phyloP scores from a whole-genome alignment of 768 basidiomycete species.

The Cubamyces lactineus region DNA sequence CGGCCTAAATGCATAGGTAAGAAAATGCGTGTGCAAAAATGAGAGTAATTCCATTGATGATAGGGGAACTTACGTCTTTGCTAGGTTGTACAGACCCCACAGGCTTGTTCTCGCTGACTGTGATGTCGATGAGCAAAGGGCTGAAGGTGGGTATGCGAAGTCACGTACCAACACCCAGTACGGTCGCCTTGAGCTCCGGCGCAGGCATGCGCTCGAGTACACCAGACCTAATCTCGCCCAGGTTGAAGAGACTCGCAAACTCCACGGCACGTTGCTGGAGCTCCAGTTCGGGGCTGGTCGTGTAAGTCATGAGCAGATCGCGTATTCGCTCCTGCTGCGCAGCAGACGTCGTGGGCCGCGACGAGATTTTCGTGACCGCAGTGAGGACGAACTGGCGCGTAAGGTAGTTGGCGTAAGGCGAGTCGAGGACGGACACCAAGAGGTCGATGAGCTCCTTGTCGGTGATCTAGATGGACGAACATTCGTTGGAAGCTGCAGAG shows the following conservation, averaged over 20 bases:
- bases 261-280: conserved; percentile 96
- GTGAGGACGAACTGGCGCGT: conserved; percentile 92
- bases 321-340: conserved; percentile 79
- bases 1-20: conserved; percentile 43
- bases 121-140: conserved; percentile 12
- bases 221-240: conserved; percentile 77
- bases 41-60: conserved; percentile 3
- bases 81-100: conserved; percentile 86
- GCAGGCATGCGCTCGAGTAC: conserved; percentile 99
- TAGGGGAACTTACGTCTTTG: conserved; percentile 64
- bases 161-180: conserved; percentile 84
- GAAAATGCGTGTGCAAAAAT: not conserved
- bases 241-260: conserved; percentile 81
- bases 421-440: conserved; percentile 83
- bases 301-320: conserved; percentile 77
- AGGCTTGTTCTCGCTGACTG: conserved; percentile 94
- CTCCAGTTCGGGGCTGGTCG: conserved; percentile 90
- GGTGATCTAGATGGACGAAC: conserved; percentile 50
- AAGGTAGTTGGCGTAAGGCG: conserved; percentile 91
- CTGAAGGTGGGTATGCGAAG: not conserved
- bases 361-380: conserved; percentile 86
- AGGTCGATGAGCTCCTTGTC: conserved; percentile 89
- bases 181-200: conserved; percentile 95
- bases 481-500: not conserved
- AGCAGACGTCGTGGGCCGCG: conserved; percentile 68